Evolutionary conservation across 345 rosid genomes (phyloP), one percentile per base, ranked within the genome.

Genomic region (Dipteronia sinensis): DNA sequence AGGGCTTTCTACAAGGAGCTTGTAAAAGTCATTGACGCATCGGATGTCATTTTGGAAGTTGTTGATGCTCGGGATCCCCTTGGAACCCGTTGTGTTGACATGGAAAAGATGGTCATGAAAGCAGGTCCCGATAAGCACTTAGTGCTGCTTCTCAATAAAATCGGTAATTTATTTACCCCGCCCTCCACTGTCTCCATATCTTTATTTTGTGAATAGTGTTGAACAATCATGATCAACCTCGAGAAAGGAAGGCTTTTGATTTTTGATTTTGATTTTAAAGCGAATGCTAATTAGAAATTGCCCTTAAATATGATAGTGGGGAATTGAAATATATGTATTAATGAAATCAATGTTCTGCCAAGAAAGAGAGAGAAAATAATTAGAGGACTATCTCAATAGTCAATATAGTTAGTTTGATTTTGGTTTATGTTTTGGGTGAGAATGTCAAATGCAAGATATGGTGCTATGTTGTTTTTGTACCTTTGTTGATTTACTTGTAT

Each of bases 31-130:
- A 86, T 94, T 72, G 99, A 94, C 80, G 85, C 85, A 75, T 94
- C 98, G 6, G 98, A 96, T 87, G 98, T 96, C 81, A 92, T 94
- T 81, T 61, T 96, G 83, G 99, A 96, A 88, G 95, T 96, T 81
- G 91, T 96, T 65, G 98, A 96, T 86, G 97, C 98, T 0, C 87
- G 98, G 56, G 99, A 96, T 83, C 98, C 99, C 27, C 87, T 92
- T 40, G 97, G 99, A 51, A 94, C 97, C 25, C 95, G 98, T 13
- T 94, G 99, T 82, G 83, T 86, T 56, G 99, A 92, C 68, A 92
- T 96, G 98, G 99, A 96, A 84, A 92, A 87, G 77, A 88, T 96
- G 95, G 99, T 96, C 83, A 83, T 86, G 88, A 93, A 83, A 82
- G 84, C 95, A 0, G 95, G 98, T 77, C 90, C 92, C 29, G 91